Evolutionary conservation across 345 rosid genomes (phyloP).

Genomic region (Xanthoceras sorbifolium): DNA sequence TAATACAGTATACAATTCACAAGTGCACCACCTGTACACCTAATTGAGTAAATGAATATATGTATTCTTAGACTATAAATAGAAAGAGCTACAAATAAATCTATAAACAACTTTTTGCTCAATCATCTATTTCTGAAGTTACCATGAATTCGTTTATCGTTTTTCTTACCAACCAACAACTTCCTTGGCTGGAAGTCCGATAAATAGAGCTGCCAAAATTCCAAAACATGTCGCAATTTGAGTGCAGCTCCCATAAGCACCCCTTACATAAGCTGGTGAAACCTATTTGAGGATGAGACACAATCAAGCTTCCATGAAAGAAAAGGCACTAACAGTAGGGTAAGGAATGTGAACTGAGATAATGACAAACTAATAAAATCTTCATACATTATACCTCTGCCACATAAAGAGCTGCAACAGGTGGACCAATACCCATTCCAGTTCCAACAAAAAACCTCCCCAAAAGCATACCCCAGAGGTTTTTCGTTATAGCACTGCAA

Average conservation of each 20-base stretch:
- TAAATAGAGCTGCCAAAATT: conserved; percentile 63
- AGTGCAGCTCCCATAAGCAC: conserved; percentile 83
- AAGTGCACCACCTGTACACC: not conserved
- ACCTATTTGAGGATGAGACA: conserved; percentile 46
- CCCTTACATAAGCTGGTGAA: conserved; percentile 90
- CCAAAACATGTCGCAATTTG: conserved; percentile 88
- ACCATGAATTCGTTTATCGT: conserved; percentile 9
- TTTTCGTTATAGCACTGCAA: conserved; percentile 78
- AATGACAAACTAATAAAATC: conserved; percentile 4
- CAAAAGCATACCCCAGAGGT: conserved; percentile 86
- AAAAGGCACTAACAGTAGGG: not conserved
- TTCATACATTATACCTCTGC: conserved; percentile 67
- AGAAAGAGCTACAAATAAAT: not conserved
- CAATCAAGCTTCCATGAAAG: conserved; percentile 8
- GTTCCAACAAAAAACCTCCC: conserved; percentile 92
- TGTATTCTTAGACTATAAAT: not conserved
- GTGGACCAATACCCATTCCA: conserved; percentile 92
- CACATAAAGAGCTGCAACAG: conserved; percentile 91
- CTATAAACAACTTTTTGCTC: conserved; percentile 6
- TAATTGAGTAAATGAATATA: not conserved
- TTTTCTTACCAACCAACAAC: conserved; percentile 67
- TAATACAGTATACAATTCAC: conserved; percentile 8
- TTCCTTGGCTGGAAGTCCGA: conserved; percentile 83
- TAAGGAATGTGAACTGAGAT: conserved; percentile 1
- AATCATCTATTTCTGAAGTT: conserved; percentile 3